These are phyloP conservation scores for Quercus glauca DNA, from an alignment of 306 rosid genomes.

Conservation along the genomic window DNA sequence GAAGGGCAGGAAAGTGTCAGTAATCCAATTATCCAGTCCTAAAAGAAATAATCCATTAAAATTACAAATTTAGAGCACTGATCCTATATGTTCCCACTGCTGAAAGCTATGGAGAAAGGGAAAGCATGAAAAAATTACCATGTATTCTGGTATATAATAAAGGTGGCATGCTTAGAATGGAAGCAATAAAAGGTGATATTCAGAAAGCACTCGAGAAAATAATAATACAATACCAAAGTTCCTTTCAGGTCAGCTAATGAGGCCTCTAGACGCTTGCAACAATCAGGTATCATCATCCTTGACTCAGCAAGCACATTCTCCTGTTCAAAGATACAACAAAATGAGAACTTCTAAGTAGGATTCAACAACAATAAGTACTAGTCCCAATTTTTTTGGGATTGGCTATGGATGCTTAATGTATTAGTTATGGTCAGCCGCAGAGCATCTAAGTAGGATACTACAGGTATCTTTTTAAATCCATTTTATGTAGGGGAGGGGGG, in stretches of 20 bases:
- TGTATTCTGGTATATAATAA: neutral
- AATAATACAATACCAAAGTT: constrained; percentile 43
- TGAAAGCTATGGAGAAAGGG: neutral
- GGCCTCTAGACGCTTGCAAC: constrained; percentile 78
- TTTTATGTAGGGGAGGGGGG: too few relatives aligned
- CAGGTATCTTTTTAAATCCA: too few relatives aligned
- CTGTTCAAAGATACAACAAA: constrained; percentile 41
- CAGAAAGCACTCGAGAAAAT: constrained; percentile 2
- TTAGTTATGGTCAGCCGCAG: too few relatives aligned
- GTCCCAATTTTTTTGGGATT: too few relatives aligned
- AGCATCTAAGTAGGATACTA: too few relatives aligned
- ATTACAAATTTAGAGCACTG: neutral
- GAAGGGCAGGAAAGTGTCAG: neutral
- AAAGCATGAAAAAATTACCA: constrained; percentile 10
- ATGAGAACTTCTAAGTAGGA: neutral
- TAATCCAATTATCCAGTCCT: neutral
- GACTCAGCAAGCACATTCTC: constrained; percentile 95
- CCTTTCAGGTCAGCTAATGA: constrained; percentile 69
- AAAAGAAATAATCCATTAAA: neutral
- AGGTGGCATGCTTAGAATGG: neutral
- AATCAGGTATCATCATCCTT: constrained; percentile 95
- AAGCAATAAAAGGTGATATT: neutral
- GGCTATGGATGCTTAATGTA: too few relatives aligned
- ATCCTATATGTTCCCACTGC: neutral
- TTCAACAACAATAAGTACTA: too few relatives aligned